phyloP scores from a whole-genome alignment of 176 grass and related monocot genomes.

The Miscanthus lutarioriparius region DNA sequence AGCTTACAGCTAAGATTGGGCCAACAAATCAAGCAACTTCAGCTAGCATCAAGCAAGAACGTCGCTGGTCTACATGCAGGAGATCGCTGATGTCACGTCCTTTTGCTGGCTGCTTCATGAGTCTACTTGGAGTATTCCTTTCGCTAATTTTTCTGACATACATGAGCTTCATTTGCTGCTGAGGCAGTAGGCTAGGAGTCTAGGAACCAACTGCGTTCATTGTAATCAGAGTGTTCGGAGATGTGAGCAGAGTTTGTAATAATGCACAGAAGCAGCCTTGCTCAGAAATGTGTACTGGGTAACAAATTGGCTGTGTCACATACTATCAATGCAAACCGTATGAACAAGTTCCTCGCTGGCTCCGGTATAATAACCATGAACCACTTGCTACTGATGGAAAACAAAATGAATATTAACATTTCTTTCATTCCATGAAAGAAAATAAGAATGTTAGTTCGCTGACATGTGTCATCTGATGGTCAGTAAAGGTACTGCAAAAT shows the following conservation, averaged over 20 bases:
- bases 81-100: not conserved
- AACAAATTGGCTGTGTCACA: not conserved
- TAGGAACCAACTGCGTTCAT: not conserved
- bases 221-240: constrained; percentile 23
- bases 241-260: not conserved
- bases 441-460: not conserved
- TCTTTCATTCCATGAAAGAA: not conserved
- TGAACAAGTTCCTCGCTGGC: not conserved
- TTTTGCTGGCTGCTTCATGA: not conserved
- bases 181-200: constrained; percentile 28
- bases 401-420: not conserved
- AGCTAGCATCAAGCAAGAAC: constrained; percentile 29
- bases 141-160: constrained; percentile 20
- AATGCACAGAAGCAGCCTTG: constrained; percentile 1
- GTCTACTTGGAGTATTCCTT: constrained; percentile 4
- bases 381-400: not conserved
- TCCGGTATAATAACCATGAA: not conserved
- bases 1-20: constrained; percentile 80
- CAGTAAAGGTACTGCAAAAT: not conserved
- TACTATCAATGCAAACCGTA: not conserved
- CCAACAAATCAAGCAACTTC: constrained; percentile 61
- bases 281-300: not conserved
- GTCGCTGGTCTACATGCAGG: constrained; percentile 19
- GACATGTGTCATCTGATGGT: not conserved
- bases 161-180: constrained; percentile 8